Evolutionary conservation across 2,329 filamentous ascomycete species (phyloP).

Genomic region (Nigrograna mackinnonii): DNA sequence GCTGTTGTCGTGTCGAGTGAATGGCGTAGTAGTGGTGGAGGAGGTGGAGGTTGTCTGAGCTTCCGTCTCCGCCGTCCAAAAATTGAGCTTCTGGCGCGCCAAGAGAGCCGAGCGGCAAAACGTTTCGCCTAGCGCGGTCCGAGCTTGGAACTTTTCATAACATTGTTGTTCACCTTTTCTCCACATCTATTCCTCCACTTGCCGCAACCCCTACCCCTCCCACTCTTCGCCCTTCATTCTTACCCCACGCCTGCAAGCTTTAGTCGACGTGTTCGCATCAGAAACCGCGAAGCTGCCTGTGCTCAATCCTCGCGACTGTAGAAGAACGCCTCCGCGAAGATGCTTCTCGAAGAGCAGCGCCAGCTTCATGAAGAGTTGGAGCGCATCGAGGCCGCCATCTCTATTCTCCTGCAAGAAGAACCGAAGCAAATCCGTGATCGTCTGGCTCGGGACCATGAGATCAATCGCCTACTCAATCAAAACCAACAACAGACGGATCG

Average conservation of each 20-base stretch:
- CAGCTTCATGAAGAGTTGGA: slow-evolving; percentile 96
- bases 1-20: no score
- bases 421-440: slow-evolving; percentile 91
- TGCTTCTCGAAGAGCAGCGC: slow-evolving; percentile 92
- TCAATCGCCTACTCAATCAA: slow-evolving; percentile 81
- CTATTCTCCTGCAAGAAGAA: slow-evolving; percentile 85
- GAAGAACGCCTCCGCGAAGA: slow-evolving; percentile 35
- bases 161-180: no score
- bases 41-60: background rate
- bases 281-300: no score
- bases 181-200: no score
- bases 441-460: slow-evolving; percentile 88
- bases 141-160: no score
- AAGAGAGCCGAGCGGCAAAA: background rate
- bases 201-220: no score
- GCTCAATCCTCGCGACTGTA: no score
- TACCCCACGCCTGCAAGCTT: slow-evolving; percentile 6
- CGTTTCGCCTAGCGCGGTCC: slow-evolving; percentile 3
- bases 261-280: no score
- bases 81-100: slow-evolving; percentile 1
- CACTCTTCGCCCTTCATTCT: background rate
- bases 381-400: slow-evolving; percentile 90
- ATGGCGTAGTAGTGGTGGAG: background rate
- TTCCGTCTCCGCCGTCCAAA: background rate
- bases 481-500: slow-evolving; percentile 85